Evolutionary conservation across 495 filamentous ascomycete species (phyloP).

Genomic region (Geopyxis carbonaria): DNA sequence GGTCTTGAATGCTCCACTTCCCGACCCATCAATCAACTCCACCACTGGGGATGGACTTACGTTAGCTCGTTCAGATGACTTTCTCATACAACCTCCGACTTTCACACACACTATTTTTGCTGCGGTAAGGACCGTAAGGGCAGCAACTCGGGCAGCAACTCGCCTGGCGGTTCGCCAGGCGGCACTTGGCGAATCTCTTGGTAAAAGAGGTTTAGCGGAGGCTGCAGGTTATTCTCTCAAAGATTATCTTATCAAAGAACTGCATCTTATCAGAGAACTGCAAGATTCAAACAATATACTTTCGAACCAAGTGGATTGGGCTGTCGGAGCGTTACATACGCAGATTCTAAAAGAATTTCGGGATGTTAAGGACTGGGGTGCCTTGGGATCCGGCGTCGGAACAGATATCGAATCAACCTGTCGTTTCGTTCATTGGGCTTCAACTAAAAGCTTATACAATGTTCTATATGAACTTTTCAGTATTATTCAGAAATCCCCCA

Average conservation of each 20-base stretch:
- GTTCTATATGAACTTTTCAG: too few relatives aligned
- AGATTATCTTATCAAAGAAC: neutral
- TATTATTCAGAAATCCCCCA: too few relatives aligned
- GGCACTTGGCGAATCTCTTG: conserved; percentile 2
- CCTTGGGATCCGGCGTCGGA: neutral
- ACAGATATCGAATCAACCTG: neutral
- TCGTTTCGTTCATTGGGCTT: neutral
- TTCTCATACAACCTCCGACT: too few relatives aligned
- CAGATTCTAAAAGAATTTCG: neutral
- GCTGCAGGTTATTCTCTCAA: neutral
- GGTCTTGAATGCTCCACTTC: too few relatives aligned
- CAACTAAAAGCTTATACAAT: neutral
- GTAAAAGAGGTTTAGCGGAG: neutral
- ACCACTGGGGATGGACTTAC: too few relatives aligned
- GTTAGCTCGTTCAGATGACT: too few relatives aligned
- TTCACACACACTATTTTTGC: too few relatives aligned
- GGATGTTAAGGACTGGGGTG: neutral
- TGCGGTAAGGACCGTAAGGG: neutral
- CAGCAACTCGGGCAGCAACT: conserved; percentile 1
- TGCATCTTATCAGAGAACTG: neutral
- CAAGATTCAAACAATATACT: neutral
- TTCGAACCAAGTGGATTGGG: neutral
- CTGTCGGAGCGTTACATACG: neutral
- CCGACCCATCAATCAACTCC: too few relatives aligned
- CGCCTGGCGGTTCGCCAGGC: conserved; percentile 1